Evolutionary conservation across 139 green algal species (phyloP).

Genomic region (Edaphochlamys debaryana): DNA sequence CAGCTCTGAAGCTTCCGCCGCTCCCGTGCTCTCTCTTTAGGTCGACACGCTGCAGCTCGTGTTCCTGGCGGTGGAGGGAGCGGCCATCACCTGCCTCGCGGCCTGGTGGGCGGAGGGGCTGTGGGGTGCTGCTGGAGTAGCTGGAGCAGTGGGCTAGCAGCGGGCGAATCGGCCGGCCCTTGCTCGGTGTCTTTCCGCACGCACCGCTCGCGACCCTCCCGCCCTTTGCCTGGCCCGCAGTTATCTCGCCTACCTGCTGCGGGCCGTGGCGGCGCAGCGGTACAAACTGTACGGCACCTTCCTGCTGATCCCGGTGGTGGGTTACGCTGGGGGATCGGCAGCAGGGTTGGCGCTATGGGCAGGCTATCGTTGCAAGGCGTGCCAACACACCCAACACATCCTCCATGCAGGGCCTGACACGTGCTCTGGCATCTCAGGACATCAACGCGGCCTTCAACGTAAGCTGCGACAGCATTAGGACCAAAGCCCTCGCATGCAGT

Average conservation of each 20-base stretch:
- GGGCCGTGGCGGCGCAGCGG: no score
- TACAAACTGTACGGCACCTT: no score
- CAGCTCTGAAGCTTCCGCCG: no score
- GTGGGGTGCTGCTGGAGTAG: background rate
- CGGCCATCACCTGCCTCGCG: conserved; percentile 1
- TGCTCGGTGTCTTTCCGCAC: background rate
- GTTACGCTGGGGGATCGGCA: no score
- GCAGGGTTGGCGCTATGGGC: no score
- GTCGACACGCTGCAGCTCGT: conserved; percentile 9
- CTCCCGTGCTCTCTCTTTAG: background rate
- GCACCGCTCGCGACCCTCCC: background rate
- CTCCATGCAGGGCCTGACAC: conserved; percentile 18
- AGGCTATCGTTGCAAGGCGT: no score
- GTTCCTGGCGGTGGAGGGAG: conserved; percentile 33
- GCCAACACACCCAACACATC: no score
- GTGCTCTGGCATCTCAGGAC: conserved; percentile 11
- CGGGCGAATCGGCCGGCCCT: no score
- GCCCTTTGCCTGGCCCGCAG: no score
- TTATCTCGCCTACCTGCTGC: conserved; percentile 30
- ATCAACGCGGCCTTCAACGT: no score
- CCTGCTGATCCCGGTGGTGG: conserved; percentile 6
- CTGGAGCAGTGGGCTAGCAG: background rate
- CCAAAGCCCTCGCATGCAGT: no score
- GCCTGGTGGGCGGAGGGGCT: background rate
- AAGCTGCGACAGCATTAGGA: no score